Base-by-base conservation (phyloP, 1,284 basidiomycete species). In the Cryptococcus maquisensis region DNA sequence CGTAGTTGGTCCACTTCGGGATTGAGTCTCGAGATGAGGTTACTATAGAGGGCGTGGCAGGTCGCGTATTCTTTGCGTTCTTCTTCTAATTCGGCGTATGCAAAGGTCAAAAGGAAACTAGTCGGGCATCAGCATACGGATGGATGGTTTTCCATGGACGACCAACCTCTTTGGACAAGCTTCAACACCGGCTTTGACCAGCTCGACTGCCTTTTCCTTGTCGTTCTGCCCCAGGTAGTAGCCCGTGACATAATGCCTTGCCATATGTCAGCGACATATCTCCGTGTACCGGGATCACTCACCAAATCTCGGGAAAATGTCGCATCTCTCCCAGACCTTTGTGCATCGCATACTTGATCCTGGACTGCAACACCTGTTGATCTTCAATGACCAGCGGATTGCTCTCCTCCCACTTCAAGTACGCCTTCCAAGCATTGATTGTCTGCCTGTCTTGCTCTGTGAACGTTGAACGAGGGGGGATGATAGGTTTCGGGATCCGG, bases 221-320 rank as follows among this genome's bases (percentile, higher is more conserved):
- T 87, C 88, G 49, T 86, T 86, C n/a, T 85, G 78, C 43, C 81
- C 82, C 52, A 81, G 79, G 42, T 86, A 86, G 84, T 90, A 95
- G 18, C 80, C 83, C 63, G 88, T 90, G 2, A 91, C 89, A 82
- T 95, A 89, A 73, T 90, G 94, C 87, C 90, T 92, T 2, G 35
- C 8, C 18, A 20, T 10, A 23, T 12, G n/a, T 46, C 28, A 35
- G 28, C 28, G 26, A 13, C 24, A 16, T 36, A 15, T 16, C 16
- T 16, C 24, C 21, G 43, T 15, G 28, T 45, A 20, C 26, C 6
- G 48, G 28, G 43, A 36, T 15, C 4, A 72, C 81, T 56, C 61
- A 90, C 94, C 93, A 97, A 47, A 98, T 86, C 73, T 98, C 96
- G 5, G 90, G 86, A 73, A 88, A 98, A 77, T 91, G 98, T 42